Conservation (phyloP, 2,329 filamentous ascomycete species). For the Nannizzia gypsea region DNA sequence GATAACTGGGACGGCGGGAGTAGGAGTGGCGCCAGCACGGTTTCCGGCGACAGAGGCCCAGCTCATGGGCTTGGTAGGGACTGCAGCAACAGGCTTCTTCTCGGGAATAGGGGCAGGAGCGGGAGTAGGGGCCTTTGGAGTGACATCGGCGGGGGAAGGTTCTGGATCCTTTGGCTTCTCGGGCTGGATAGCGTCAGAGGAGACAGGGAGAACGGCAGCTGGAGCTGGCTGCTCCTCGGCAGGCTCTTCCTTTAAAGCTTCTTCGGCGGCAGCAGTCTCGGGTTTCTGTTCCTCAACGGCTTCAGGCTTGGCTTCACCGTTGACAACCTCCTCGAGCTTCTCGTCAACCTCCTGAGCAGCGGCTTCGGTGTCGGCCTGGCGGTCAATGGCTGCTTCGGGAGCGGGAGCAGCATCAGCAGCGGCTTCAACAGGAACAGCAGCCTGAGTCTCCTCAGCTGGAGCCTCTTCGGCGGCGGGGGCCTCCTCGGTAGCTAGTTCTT, state of each 20-base stretch:
- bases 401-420: slow-evolving; percentile 38
- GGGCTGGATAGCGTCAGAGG: slow-evolving; percentile 31
- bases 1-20: slow-evolving; percentile 25
- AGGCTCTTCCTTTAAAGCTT: slow-evolving; percentile 13
- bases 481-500: slow-evolving; percentile 30
- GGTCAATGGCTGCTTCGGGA: slow-evolving; percentile 19
- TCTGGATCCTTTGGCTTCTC: slow-evolving; percentile 57
- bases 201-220: slow-evolving; percentile 1
- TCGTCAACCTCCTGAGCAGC: slow-evolving; percentile 53
- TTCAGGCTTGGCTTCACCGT: slow-evolving; percentile 28
- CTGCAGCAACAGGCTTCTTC: slow-evolving; percentile 36
- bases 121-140: slow-evolving; percentile 32
- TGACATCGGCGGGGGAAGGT: slow-evolving; percentile 44
- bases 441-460: slow-evolving; percentile 2
- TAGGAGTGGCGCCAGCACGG: slow-evolving; percentile 30
- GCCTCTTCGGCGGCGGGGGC: slow-evolving; percentile 27
- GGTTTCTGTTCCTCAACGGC: slow-evolving; percentile 19
- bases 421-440: slow-evolving; percentile 11
- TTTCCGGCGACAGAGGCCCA: slow-evolving; percentile 51
- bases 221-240: slow-evolving; percentile 3
- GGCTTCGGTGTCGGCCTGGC: slow-evolving; percentile 28
- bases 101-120: slow-evolving; percentile 39
- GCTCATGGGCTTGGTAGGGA: slow-evolving; percentile 41
- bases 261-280: slow-evolving; percentile 27
- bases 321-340: slow-evolving; percentile 54